phyloP scores from a whole-genome alignment of 768 basidiomycete genomes.

The Sporobolomyces phaffii region DNA sequence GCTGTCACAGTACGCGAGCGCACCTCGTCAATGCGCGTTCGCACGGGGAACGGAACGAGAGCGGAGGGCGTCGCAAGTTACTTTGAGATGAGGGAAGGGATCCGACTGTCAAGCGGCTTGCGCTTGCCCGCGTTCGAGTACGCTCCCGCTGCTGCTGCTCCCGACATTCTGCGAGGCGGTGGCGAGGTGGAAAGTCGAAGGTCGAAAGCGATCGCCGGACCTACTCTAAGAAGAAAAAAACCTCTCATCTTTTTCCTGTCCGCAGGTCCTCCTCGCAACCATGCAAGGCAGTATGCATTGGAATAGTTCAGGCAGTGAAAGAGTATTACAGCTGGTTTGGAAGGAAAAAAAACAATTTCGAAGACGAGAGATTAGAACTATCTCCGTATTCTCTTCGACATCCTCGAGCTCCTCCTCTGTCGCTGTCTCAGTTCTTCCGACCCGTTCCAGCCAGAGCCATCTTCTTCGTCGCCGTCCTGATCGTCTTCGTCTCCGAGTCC shows the following conservation, averaged over 20 bases:
- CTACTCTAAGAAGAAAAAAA: too few species aligned
- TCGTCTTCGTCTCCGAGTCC: background rate
- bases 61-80: background rate
- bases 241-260: too few species aligned
- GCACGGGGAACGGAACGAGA: background rate
- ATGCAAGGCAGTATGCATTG: too few species aligned
- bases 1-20: background rate
- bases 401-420: background rate
- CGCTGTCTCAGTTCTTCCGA: background rate
- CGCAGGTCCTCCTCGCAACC: too few species aligned
- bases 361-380: background rate
- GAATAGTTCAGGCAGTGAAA: background rate
- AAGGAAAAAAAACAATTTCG: too few species aligned
- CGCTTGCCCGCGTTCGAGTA: slow-evolving; percentile 20
- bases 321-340: too few species aligned
- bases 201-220: too few species aligned
- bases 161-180: slow-evolving; percentile 3
- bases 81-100: slow-evolving; percentile 37
- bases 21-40: background rate
- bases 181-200: background rate
- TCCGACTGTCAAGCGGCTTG: slow-evolving; percentile 32
- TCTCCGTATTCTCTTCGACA: background rate
- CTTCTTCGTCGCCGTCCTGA: background rate
- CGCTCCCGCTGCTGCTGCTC: slow-evolving; percentile 6
- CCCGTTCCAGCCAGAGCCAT: background rate